A percentile compares a stretch with the other conserved stretches of the same genome.
Evolutionary conservation across 1,284 basidiomycete species (phyloP).

Genomic region (Tetrapyrgos nigripes): DNA sequence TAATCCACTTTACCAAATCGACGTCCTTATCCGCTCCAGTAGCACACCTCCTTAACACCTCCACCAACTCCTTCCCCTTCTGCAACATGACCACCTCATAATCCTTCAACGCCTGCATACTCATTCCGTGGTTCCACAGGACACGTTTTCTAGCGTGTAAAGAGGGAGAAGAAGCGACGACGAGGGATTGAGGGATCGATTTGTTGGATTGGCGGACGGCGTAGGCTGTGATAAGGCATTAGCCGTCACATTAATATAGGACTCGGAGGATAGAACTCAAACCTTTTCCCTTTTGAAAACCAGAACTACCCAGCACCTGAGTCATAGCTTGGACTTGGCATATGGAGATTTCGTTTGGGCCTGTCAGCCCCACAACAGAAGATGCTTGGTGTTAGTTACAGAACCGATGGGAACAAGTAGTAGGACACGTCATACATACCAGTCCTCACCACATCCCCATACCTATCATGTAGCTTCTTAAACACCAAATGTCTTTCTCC

Average conservation of each 20-base stretch:
- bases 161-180: not conserved
- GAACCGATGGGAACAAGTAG: slow-evolving; percentile 8
- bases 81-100: slow-evolving; percentile 56
- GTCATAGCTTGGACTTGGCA: slow-evolving; percentile 46
- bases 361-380: slow-evolving; percentile 33
- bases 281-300: slow-evolving; percentile 61
- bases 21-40: slow-evolving; percentile 24
- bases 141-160: slow-evolving; percentile 57
- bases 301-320: slow-evolving; percentile 51
- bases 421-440: slow-evolving; percentile 41
- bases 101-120: slow-evolving; percentile 52
- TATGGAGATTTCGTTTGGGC: slow-evolving; percentile 63
- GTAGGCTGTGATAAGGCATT: not conserved
- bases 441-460: slow-evolving; percentile 50
- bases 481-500: slow-evolving; percentile 45
- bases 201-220: not conserved
- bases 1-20: slow-evolving; percentile 54
- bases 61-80: slow-evolving; percentile 49
- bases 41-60: slow-evolving; percentile 40
- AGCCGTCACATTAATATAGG: slow-evolving; percentile 13
- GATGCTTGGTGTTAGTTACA: not conserved
- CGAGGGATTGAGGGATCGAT: not conserved
- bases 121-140: slow-evolving; percentile 64
- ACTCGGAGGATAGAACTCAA: slow-evolving; percentile 33
- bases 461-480: slow-evolving; percentile 43